These are phyloP conservation scores for Magnaporthiopsis incrustans DNA, from an alignment of 2,329 filamentous ascomycete genomes.

Conservation along the genomic window DNA sequence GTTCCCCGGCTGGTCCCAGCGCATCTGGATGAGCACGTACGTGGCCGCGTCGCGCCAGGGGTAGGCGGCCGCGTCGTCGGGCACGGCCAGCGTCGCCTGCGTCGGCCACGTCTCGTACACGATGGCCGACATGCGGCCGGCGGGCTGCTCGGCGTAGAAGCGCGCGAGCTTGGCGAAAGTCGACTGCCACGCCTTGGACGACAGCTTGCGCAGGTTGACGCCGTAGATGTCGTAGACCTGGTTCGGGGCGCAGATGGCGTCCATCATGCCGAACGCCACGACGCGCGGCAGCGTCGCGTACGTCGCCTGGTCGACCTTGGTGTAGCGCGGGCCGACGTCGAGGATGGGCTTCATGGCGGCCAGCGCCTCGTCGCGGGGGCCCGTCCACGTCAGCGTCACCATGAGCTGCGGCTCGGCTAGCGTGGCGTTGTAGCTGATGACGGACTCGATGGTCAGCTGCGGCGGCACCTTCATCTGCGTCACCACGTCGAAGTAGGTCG, in stretches of 20 bases:
- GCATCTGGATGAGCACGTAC: no score
- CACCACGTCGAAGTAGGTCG: background rate
- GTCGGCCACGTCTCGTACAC: no score
- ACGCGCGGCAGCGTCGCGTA: background rate
- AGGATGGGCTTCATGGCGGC: conserved; percentile 5
- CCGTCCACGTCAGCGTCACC: background rate
- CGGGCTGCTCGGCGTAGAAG: conserved; percentile 21
- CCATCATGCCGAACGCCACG: background rate
- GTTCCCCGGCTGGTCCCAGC: no score
- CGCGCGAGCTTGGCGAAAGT: no score
- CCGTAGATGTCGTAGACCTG: no score
- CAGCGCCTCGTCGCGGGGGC: conserved; percentile 2
- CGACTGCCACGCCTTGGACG: no score
- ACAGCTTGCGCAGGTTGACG: no score
- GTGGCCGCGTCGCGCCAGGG: no score
- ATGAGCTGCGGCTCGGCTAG: conserved; percentile 2
- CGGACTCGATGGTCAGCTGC: background rate
- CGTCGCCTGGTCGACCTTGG: background rate
- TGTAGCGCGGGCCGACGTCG: background rate
- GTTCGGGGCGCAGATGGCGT: no score
- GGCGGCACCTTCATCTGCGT: background rate
- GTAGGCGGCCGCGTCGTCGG: no score
- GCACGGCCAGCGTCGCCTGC: no score
- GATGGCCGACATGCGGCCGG: conserved; percentile 10
- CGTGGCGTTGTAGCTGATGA: background rate